phyloP scores from a whole-genome alignment of 192 early-diverging fungal species.

The Linnemannia zychae region DNA sequence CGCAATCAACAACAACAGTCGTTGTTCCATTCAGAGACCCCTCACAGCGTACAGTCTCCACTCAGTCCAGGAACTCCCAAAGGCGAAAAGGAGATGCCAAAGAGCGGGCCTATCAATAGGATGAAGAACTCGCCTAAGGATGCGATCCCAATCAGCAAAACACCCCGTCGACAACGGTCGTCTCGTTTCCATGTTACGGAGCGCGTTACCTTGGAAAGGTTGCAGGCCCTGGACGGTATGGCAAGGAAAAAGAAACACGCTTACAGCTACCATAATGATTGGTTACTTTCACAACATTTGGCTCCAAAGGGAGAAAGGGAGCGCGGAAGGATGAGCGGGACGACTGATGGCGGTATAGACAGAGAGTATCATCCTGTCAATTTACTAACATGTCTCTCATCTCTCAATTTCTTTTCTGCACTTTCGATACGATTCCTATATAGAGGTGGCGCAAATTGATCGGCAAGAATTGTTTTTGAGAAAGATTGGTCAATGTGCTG shows the following conservation, averaged over 20 bases:
- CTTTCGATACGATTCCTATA: background rate
- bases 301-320: background rate
- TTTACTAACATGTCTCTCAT: background rate
- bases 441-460: constrained; percentile 83
- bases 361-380: background rate
- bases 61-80: constrained; percentile 20
- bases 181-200: constrained; percentile 89
- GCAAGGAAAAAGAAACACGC: background rate
- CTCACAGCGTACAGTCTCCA: background rate
- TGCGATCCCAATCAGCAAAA: constrained; percentile 80
- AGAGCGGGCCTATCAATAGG: constrained; percentile 57
- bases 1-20: background rate
- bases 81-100: constrained; percentile 47
- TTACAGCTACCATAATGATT: background rate
- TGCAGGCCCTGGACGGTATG: constrained; percentile 78
- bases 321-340: background rate
- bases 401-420: background rate
- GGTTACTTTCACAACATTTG: background rate
- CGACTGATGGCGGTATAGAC: background rate
- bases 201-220: constrained; percentile 81
- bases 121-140: constrained; percentile 68
- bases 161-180: constrained; percentile 83
- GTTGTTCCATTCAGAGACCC: background rate
- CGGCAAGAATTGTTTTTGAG: constrained; percentile 89
- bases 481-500: constrained; percentile 91